phyloP scores from a whole-genome alignment of 768 basidiomycete species.

The Sporobolomyces phaffii region DNA sequence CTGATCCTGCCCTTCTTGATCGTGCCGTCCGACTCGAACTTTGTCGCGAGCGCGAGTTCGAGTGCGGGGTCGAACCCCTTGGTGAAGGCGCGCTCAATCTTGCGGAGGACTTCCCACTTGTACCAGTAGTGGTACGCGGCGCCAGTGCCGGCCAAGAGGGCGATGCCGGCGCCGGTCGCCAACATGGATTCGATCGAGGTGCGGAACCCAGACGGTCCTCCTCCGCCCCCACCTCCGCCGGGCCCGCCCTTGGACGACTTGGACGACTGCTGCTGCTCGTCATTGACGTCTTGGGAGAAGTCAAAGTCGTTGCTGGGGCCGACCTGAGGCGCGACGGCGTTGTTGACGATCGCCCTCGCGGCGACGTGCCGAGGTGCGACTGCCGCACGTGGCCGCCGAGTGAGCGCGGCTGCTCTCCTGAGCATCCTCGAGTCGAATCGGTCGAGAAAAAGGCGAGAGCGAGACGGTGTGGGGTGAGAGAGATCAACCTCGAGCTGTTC shows the following conservation, averaged over 20 bases:
- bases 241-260: not conserved
- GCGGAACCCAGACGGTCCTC: conserved; percentile 7
- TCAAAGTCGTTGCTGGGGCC: conserved; percentile 5
- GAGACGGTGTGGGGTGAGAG: too few species aligned
- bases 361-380: too few species aligned
- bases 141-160: conserved; percentile 1
- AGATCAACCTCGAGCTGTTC: too few species aligned
- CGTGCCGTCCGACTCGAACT: conserved; percentile 49
- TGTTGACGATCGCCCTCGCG: conserved; percentile 20
- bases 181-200: conserved; percentile 21
- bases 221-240: conserved; percentile 3
- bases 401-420: not conserved
- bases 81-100: conserved; percentile 72
- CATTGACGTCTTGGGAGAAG: not conserved
- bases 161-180: conserved; percentile 21
- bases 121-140: conserved; percentile 49
- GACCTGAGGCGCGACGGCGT: conserved; percentile 24
- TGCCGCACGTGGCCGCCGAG: too few species aligned
- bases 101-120: conserved; percentile 70
- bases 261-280: not conserved
- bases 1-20: conserved; percentile 59
- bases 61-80: conserved; percentile 74
- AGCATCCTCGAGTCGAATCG: not conserved
- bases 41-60: conserved; percentile 57
- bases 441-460: too few species aligned